Evolutionary conservation across 208 protist species (phyloP).

Genomic region (Crithidia fasciculata): DNA sequence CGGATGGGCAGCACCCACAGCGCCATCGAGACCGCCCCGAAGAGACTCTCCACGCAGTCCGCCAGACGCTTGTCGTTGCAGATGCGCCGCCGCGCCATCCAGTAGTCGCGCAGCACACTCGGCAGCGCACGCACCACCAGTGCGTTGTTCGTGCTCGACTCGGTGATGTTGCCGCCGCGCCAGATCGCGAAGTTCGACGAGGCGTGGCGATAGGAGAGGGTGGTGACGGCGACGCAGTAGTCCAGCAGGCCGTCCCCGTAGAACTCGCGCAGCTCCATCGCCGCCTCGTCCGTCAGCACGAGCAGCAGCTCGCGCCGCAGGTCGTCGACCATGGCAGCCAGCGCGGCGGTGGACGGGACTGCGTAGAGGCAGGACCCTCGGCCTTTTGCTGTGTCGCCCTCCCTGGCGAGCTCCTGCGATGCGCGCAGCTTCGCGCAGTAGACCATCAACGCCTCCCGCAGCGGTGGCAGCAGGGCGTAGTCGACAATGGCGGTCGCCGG

Average conservation of each 20-base stretch:
- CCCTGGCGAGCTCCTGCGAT: neutral
- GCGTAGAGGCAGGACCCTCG: neutral
- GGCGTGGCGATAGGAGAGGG: conserved; percentile 22
- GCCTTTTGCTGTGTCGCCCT: neutral
- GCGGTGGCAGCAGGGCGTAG: conserved; percentile 16
- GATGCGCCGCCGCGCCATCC: conserved; percentile 27
- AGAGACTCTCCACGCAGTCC: conserved; percentile 57
- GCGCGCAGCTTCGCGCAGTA: conserved; percentile 6
- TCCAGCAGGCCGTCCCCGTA: conserved; percentile 62
- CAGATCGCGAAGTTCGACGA: conserved; percentile 23
- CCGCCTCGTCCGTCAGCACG: conserved; percentile 28
- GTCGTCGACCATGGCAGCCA: conserved; percentile 2
- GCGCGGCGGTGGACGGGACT: neutral
- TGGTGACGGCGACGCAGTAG: conserved; percentile 31
- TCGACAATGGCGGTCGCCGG: conserved; percentile 25
- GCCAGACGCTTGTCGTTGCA: conserved; percentile 46
- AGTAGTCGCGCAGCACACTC: conserved; percentile 27
- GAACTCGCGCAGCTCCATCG: conserved; percentile 48
- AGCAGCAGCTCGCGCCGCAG: conserved; percentile 36
- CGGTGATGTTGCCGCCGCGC: conserved; percentile 34
- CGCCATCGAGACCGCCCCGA: conserved; percentile 51
- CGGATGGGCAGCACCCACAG: conserved; percentile 49
- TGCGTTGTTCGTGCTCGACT: conserved; percentile 23
- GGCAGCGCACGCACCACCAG: conserved; percentile 35
- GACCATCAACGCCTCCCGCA: conserved; percentile 17